A percentile compares a stretch with the other conserved stretches of the same genome.
Evolutionary conservation across 352 stramenopile genomes (phyloP).

Genomic region (Phytophthora constricta): DNA sequence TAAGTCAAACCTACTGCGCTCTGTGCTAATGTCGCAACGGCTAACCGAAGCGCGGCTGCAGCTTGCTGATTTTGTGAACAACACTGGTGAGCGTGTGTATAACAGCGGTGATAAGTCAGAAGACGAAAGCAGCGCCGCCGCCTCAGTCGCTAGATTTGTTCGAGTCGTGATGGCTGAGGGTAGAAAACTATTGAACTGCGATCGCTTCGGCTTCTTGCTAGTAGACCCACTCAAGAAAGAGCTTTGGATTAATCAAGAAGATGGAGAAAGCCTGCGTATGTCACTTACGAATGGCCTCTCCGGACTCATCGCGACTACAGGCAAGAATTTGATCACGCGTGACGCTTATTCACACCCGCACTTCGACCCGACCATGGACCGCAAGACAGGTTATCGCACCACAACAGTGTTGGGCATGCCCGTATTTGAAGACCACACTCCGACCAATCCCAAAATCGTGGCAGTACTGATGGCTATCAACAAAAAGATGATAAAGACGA

Average conservation of each 20-base stretch:
- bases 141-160: conserved; percentile 60
- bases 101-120: conserved; percentile 26
- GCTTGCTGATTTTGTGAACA: conserved; percentile 66
- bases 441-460: conserved; percentile 67
- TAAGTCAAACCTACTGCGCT: conserved; percentile 67
- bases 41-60: conserved; percentile 67
- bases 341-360: conserved; percentile 67
- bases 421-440: conserved; percentile 67
- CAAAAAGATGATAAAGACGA: conserved; percentile 57
- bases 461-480: conserved; percentile 88
- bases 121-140: conserved; percentile 55
- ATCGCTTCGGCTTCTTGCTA: conserved; percentile 69
- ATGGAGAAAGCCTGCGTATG: conserved; percentile 62
- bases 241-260: conserved; percentile 69
- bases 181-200: conserved; percentile 61
- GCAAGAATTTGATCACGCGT: conserved; percentile 52
- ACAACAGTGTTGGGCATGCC: conserved; percentile 72
- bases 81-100: conserved; percentile 35
- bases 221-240: conserved; percentile 76
- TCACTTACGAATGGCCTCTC: conserved; percentile 72
- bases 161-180: conserved; percentile 62
- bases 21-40: conserved; percentile 72
- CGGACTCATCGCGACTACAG: conserved; percentile 57
- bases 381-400: conserved; percentile 73
- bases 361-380: conserved; percentile 69